Percentiles rank a stretch among this genome's conserved stretches.
Evolutionary conservation across 345 rosid genomes (phyloP).

Genomic region (Syzygium jambos): DNA sequence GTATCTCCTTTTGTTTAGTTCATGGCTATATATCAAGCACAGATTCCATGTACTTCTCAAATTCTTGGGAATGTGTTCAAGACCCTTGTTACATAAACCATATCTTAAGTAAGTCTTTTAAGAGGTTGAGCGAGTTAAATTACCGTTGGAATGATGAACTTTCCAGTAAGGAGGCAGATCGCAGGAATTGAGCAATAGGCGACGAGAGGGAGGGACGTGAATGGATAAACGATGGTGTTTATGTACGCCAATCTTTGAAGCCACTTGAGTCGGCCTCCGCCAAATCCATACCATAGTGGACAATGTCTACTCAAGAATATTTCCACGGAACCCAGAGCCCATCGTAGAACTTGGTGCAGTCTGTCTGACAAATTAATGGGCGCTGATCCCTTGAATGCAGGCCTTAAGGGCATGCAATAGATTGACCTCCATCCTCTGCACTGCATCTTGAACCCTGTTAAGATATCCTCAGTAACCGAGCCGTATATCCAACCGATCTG

Average conservation of each 20-base stretch:
- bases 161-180: slow-evolving; percentile 92
- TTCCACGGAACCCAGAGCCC: slow-evolving; percentile 98
- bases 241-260: slow-evolving; percentile 88
- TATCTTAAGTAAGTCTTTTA: not conserved
- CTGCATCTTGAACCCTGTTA: slow-evolving; percentile 97
- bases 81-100: not conserved
- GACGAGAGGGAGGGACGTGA: slow-evolving; percentile 88
- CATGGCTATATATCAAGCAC: not conserved
- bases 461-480: slow-evolving; percentile 88
- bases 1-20: not conserved
- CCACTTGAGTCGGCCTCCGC: slow-evolving; percentile 93
- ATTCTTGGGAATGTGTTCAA: not conserved
- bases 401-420: slow-evolving; percentile 96
- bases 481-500: slow-evolving; percentile 99
- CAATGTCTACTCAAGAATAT: slow-evolving; percentile 95
- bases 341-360: slow-evolving; percentile 88
- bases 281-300: slow-evolving; percentile 92
- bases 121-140: not conserved
- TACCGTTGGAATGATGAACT: slow-evolving; percentile 97
- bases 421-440: slow-evolving; percentile 99
- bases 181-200: slow-evolving; percentile 93
- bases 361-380: slow-evolving; percentile 97
- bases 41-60: not conserved
- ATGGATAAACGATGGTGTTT: slow-evolving; percentile 96
- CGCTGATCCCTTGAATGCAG: slow-evolving; percentile 97